Evolutionary conservation across 1,284 basidiomycete genomes (phyloP).

Genomic region (Ceratobasidium sp.): DNA sequence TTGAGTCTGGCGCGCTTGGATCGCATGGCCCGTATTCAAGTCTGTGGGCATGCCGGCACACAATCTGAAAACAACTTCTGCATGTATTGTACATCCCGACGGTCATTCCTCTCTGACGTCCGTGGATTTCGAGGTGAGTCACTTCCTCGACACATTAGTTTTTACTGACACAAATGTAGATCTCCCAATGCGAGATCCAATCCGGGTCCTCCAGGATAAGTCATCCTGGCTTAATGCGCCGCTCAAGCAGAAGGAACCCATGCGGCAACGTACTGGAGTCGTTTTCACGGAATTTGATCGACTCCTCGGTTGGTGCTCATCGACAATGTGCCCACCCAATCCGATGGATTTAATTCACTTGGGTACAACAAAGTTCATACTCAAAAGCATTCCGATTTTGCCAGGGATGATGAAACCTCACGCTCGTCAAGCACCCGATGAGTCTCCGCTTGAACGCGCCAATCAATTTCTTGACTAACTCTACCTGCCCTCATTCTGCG

Average conservation of each 20-base stretch:
- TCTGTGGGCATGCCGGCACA: background rate
- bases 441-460: background rate
- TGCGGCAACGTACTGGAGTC: background rate
- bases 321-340: background rate
- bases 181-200: background rate
- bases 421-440: background rate
- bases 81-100: background rate
- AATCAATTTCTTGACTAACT: background rate
- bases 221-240: background rate
- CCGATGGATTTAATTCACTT: constrained; percentile 20
- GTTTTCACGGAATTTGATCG: constrained; percentile 2
- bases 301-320: background rate
- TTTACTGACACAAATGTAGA: background rate
- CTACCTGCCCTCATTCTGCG: background rate
- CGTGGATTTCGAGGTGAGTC: constrained; percentile 5
- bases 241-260: background rate
- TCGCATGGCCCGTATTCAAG: constrained; percentile 17
- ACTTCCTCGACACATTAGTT: background rate
- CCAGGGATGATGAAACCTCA: constrained; percentile 22
- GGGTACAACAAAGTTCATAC: constrained; percentile 6
- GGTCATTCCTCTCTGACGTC: background rate
- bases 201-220: background rate
- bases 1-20: background rate
- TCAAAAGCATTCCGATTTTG: background rate
- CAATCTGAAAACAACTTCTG: constrained; percentile 5